A percentile compares a stretch with the other conserved stretches of the same genome.
phyloP scores from a whole-genome alignment of 495 filamentous ascomycete genomes.

The Polyplosphaeria fusca region DNA sequence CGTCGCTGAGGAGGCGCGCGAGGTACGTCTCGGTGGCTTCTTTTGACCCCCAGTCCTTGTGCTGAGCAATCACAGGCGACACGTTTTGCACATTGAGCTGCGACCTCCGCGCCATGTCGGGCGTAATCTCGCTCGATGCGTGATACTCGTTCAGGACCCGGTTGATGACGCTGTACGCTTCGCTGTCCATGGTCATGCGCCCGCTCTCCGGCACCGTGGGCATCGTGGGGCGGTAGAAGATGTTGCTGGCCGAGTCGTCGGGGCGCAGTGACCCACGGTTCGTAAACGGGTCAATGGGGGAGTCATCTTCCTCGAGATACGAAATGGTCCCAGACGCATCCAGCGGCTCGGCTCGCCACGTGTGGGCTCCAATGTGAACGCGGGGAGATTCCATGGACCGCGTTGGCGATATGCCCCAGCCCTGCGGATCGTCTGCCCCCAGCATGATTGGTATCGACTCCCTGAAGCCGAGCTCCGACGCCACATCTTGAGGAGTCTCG shows the following conservation, averaged over 20 bases:
- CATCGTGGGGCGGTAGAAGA: constrained; percentile 20
- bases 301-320: constrained; percentile 32
- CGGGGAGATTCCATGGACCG: constrained; percentile 14
- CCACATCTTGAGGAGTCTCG: background rate
- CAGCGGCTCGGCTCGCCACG: constrained; percentile 27
- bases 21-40: constrained; percentile 39
- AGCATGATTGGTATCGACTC: constrained; percentile 64
- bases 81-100: constrained; percentile 34
- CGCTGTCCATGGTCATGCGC: constrained; percentile 42
- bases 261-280: constrained; percentile 25
- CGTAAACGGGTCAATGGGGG: constrained; percentile 32
- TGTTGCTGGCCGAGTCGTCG: constrained; percentile 35
- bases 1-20: constrained; percentile 29
- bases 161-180: constrained; percentile 46
- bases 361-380: constrained; percentile 24
- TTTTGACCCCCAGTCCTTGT: constrained; percentile 35
- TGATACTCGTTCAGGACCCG: constrained; percentile 46
- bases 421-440: constrained; percentile 29
- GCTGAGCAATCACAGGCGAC: constrained; percentile 31
- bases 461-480: constrained; percentile 43
- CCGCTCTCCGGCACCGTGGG: constrained; percentile 16
- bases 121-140: constrained; percentile 32
- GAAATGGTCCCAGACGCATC: constrained; percentile 27
- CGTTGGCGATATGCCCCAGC: constrained; percentile 5
- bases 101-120: constrained; percentile 36